These are phyloP conservation scores for Cystobasidium slooffiae DNA, from an alignment of 1,284 basidiomycete genomes.

Conservation along the genomic window DNA sequence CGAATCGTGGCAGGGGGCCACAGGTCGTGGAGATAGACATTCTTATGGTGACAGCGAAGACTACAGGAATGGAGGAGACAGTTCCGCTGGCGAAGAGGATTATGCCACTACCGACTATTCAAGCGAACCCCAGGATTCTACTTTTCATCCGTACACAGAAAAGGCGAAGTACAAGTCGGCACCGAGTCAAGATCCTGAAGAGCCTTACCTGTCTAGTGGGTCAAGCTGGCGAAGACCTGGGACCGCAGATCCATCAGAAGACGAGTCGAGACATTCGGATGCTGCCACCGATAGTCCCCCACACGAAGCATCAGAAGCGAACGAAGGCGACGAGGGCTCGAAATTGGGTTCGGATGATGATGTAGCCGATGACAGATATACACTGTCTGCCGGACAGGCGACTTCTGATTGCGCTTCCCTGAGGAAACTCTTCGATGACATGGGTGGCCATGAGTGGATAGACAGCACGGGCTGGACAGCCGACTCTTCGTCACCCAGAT, in stretches of 20 bases:
- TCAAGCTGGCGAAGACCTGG: no score
- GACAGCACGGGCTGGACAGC: slow-evolving; percentile 39
- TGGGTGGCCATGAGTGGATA: slow-evolving; percentile 44
- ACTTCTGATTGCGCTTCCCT: slow-evolving; percentile 43
- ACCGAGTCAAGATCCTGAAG: no score
- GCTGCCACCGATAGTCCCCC: no score
- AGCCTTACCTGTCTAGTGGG: no score
- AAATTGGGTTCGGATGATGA: neutral
- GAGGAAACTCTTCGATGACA: slow-evolving; percentile 37
- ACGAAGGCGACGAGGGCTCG: neutral
- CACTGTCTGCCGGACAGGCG: slow-evolving; percentile 1
- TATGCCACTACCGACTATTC: neutral
- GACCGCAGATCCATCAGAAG: no score
- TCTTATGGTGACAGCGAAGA: neutral
- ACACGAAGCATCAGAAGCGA: no score
- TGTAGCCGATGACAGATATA: neutral
- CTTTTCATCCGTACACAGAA: no score
- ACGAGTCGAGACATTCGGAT: no score
- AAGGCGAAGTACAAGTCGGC: no score
- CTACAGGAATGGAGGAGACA: neutral
- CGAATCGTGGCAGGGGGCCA: neutral
- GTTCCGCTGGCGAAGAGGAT: neutral
- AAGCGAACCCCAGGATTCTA: neutral
- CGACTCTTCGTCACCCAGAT: neutral
- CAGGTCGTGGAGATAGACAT: slow-evolving; percentile 7